Base-by-base conservation (phyloP, 768 basidiomycete species). In the Udeniomyces megalosporus region DNA sequence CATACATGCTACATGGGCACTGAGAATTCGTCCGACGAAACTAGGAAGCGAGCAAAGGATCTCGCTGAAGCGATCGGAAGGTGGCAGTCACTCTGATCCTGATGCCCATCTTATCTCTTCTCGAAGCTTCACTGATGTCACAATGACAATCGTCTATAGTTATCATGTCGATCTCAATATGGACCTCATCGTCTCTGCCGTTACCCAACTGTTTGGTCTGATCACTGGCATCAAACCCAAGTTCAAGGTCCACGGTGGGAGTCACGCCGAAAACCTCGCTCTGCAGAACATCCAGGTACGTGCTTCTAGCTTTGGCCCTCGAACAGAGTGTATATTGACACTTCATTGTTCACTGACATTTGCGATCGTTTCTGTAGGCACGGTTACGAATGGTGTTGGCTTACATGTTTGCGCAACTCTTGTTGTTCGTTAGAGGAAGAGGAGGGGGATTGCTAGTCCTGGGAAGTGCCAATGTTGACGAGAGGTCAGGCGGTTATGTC, bases 1-100 rank as follows among this genome's bases (percentile, higher is more conserved):
- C 92, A 97, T 73, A 93, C 92, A 0, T 95, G 90, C 74, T 99
- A 93, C 74, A 97, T 99, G 95, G 93, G 93, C 5, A 99, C 95
- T 0, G 88, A 91, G 73, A 92, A 97, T 72, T 96, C 93, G 7
- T 88, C 84, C 64, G 73, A 73, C 0, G 95, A 95, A 68, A 97
- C 95, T 7, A 77, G 89, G 12, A 75, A 78, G 65, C 78, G 95
- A 35, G 95, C 95, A 1, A 92, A 88, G 71, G 82, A 85, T 48
- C 80, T 99, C 3, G 82, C 87, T 6, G 79, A 83, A 44, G 85
- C 88, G 0, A 92, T 99, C 58, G 93, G 93, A 70, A 85, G 87
- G 92, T 88, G 66, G 57, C 76, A 3, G 10, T 17, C 20, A 35
- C 32, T 14, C 32, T 42, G 24, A 20, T 10, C n/a, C 7, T 44